A percentile compares a stretch with the other conserved stretches of the same genome.
Conservation (phyloP, 305 asterid species). For the Solanum hybrid region DNA sequence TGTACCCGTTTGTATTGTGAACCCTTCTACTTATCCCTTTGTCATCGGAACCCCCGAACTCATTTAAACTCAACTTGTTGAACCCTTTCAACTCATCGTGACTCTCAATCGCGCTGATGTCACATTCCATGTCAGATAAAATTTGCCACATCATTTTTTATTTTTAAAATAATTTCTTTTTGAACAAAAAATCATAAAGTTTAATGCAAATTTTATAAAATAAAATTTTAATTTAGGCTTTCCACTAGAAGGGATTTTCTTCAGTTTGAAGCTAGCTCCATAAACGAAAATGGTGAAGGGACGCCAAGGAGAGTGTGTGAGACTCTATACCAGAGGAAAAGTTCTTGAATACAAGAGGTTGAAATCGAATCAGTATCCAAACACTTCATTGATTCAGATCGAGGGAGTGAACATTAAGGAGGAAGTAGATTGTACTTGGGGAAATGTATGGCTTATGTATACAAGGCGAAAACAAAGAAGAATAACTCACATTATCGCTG, state of each 20-base stretch:
- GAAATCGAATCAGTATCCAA: conserved; percentile 72
- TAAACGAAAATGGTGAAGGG: conserved; percentile 40
- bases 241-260: background rate
- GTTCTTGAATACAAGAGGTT: conserved; percentile 61
- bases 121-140: no score
- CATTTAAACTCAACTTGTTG: no score
- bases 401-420: conserved; percentile 75
- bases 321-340: conserved; percentile 46
- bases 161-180: no score
- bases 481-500: conserved; percentile 58
- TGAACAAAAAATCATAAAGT: no score
- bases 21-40: no score
- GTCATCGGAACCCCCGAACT: no score
- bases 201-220: no score
- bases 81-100: no score
- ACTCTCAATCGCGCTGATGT: no score
- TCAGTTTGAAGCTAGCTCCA: background rate
- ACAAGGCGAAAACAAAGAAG: conserved; percentile 81
- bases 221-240: background rate
- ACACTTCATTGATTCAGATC: conserved; percentile 59
- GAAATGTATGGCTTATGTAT: conserved; percentile 54
- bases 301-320: conserved; percentile 50
- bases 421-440: conserved; percentile 65
- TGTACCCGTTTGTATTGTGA: no score
- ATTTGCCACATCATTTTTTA: no score